Base-by-base conservation (phyloP, 2,329 filamentous ascomycete species). In the Albophoma yamanashiensis region DNA sequence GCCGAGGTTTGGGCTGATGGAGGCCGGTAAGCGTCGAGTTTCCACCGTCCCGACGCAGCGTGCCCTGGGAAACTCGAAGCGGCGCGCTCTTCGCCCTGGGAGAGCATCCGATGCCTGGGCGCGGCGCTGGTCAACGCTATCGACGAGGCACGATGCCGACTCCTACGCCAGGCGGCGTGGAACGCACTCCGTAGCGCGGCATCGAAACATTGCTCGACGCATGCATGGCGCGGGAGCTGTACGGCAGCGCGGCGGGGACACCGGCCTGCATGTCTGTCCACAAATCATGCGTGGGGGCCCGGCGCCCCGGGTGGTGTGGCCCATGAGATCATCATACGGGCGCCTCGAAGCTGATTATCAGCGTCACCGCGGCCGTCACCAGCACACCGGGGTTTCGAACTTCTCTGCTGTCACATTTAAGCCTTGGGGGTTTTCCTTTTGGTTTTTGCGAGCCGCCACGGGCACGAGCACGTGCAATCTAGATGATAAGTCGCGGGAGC, bases 271-370 rank as follows among this genome's bases (percentile, higher is more conserved):
- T 36, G 58, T 57, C 56, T 47, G 55, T 62, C 52, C 57, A 58
- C 62, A 63, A 63, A 60, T 60, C 62, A 62, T 56, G 58, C 31
- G 59, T 56, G 53, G 55, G 39, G 40, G 58, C 20, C 31, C 50
- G 42, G 57, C 55, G 40, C 59, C 4, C 20, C 34, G 25, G 6
- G 36, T 36, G 52, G 36, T 39, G 57, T 47, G 43, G 61, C 58
- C 60, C 63, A 70, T 72, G 70, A 72, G 71, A 72, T 72, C 70
- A 72, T 71, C 61, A 56, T 62, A 70, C 69, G 69, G 63, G 40
- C 64, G 47, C 22, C 31, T 45, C 40, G 57, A 45, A 52, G 43
- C 27, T 31, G 43, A 43, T 43, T n/a, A 43, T 20, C 40, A n/a
- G 40, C 14, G 17, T 43, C 39, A 15, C 38, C 38, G 12, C 17